Evolutionary conservation across 2,329 filamentous ascomycete genomes (phyloP).

Genomic region (Fusarium sp.): DNA sequence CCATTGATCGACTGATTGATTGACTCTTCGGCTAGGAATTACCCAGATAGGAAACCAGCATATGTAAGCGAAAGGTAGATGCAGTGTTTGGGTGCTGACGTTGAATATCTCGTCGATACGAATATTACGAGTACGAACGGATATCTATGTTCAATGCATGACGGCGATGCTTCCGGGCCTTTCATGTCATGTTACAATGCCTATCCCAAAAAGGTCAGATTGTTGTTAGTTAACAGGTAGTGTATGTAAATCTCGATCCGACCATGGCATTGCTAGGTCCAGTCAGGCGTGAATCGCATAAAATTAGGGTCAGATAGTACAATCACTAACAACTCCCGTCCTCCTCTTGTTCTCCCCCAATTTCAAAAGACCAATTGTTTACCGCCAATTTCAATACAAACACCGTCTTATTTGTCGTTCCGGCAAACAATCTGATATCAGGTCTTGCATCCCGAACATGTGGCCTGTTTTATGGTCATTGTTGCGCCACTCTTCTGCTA

Average conservation of each 20-base stretch:
- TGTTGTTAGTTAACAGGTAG: neutral
- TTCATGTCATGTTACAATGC: constrained; percentile 5
- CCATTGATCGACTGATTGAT: constrained; percentile 33
- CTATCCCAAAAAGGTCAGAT: neutral
- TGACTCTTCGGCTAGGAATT: constrained; percentile 16
- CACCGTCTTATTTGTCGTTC: constrained; percentile 17
- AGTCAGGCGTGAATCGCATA: neutral
- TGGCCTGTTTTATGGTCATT: constrained; percentile 49
- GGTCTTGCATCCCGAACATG: constrained; percentile 24
- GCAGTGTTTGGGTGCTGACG: neutral
- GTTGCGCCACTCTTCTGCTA: constrained; percentile 47
- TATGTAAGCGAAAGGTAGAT: constrained; percentile 8
- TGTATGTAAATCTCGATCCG: constrained; percentile 13
- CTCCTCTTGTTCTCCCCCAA: neutral
- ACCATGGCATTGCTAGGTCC: neutral
- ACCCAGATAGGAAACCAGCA: constrained; percentile 23
- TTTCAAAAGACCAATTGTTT: constrained; percentile 9
- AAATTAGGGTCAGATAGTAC: neutral
- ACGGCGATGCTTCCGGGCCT: neutral
- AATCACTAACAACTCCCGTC: neutral
- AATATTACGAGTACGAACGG: constrained; percentile 24
- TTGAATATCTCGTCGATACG: neutral
- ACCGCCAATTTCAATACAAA: constrained; percentile 37
- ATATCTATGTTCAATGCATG: neutral
- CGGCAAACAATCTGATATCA: constrained; percentile 32